Base-by-base conservation (phyloP, 768 basidiomycete species). In the Cystofilobasidium macerans region DNA sequence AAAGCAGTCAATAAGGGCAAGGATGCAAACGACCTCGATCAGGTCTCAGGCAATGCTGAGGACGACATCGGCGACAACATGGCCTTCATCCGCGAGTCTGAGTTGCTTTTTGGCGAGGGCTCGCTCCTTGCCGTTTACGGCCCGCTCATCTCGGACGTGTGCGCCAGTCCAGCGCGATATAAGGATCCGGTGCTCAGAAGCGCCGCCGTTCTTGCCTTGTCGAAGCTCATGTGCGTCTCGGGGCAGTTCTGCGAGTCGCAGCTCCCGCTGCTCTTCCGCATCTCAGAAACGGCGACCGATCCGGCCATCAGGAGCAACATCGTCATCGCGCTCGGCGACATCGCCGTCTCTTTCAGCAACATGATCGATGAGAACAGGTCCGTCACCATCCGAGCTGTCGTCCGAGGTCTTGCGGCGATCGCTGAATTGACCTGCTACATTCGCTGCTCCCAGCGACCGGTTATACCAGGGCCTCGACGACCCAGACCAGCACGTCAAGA, bases 51-150 rank as follows among this genome's bases (percentile, higher is more conserved):
- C 8, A 94, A 93, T 72, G 91, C 91, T 5, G 95, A 99, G 75
- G 95, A 99, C 73, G 95, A 99, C 72, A 94, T 97, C 70, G 95
- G 92, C 18, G 95, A 99, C 65, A 82, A 86, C 12, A 87, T 99
- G 43, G 85, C 86, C 1, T 82, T 78, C 1, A 83, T 95, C 62
- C 80, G 91, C 35, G 95, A 99, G 78, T 81, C 80, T 4, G 93
- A 97, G 76, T 78, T 98, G 56, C 78, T 98, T 18, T 91, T 89
- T 70, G 89, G 92, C 1, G 78, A 84, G 0, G 78, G 86, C 3
- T 91, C 91, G 2, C 77, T 99, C 56, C 76, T 99, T 61, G 84
- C 87, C 1, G 73, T 88, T 8, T 99, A 87, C 69, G 94, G 92
- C 0, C 90, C 91, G 0, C 83, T 98, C 80, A 81, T 95, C 14